Base-by-base conservation (phyloP, 2,329 filamentous ascomycete species). In the Fusarium mundagurra region DNA sequence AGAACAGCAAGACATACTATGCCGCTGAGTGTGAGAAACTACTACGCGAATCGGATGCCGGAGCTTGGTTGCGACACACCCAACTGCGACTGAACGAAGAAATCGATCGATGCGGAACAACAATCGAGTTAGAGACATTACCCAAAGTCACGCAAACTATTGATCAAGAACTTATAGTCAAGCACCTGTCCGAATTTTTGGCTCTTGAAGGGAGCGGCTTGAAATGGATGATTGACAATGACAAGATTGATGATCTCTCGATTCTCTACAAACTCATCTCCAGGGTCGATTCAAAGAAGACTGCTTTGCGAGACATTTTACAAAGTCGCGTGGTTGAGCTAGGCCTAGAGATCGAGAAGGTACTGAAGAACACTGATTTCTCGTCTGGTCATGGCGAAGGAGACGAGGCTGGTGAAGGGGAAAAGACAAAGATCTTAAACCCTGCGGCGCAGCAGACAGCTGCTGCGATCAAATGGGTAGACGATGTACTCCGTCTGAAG, bases 381-480 rank as follows among this genome's bases (percentile, higher is more conserved):
- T 86, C 87, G 41, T 75, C 82, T 69, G 81, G 81, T 34, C 81
- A 80, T 45, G 81, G 82, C 64, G 73, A 84, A 47, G 85, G 86
- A 8, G 85, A 88, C 18, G 87, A 88, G 13, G 87, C 83, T 5
- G 86, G 87, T 20, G 82, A 82, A 18, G 81, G 80, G 22, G 82
- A 83, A 27, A 84, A 81, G 73, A 43, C 76, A 45, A 84, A 81
- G 74, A 39, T 77, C 13, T 59, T 84, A 53, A 83, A 82, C 43
- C 80, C 89, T 2, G 85, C 92, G 13, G 95, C 94, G 34, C 92
- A 94, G 80, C 92, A 95, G 79, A 98, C 96, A 2, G 89, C 91
- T 1, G 93, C 95, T 4, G 96, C 96, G 0, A 93, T 98, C 77
- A 94, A 93, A 78, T 99, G 96, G 96, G 96, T 98, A 6, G 94